Evolutionary conservation across 495 filamentous ascomycete species (phyloP).

Genomic region (Niebla homalea): DNA sequence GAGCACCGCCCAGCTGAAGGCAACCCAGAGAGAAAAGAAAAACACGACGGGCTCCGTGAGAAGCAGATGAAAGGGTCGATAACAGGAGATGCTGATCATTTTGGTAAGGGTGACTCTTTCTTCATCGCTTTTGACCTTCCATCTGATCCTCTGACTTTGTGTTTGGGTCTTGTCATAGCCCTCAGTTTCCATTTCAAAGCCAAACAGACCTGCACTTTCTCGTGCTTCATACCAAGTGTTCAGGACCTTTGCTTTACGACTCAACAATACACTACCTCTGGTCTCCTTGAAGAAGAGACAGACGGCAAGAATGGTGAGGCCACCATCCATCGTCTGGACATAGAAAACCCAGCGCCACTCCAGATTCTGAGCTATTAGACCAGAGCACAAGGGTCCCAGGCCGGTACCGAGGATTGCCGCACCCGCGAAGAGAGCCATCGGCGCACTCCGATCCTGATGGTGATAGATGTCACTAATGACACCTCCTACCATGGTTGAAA

Average conservation of each 20-base stretch:
- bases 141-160: conserved; percentile 50
- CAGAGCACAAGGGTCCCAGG: conserved; percentile 58
- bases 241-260: conserved; percentile 55
- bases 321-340: conserved; percentile 62
- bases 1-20: conserved; percentile 81
- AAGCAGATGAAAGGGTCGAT: conserved; percentile 74
- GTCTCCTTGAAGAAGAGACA: conserved; percentile 69
- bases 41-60: conserved; percentile 88
- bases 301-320: conserved; percentile 46
- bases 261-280: conserved; percentile 67
- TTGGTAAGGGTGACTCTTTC: conserved; percentile 52
- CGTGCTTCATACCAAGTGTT: conserved; percentile 71
- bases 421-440: conserved; percentile 79
- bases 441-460: conserved; percentile 51
- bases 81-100: conserved; percentile 66
- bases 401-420: conserved; percentile 70
- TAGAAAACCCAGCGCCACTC: conserved; percentile 88
- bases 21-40: conserved; percentile 83
- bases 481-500: conserved; percentile 86
- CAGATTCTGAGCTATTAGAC: conserved; percentile 52
- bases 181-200: conserved; percentile 36
- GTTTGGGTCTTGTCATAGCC: conserved; percentile 20
- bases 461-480: conserved; percentile 84
- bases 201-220: conserved; percentile 52
- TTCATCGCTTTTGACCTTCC: conserved; percentile 77